Percentiles rank a stretch among this genome's conserved stretches.
These are phyloP conservation scores for Reutealis trisperma DNA, from an alignment of 345 rosid genomes.

Conservation along the genomic window DNA sequence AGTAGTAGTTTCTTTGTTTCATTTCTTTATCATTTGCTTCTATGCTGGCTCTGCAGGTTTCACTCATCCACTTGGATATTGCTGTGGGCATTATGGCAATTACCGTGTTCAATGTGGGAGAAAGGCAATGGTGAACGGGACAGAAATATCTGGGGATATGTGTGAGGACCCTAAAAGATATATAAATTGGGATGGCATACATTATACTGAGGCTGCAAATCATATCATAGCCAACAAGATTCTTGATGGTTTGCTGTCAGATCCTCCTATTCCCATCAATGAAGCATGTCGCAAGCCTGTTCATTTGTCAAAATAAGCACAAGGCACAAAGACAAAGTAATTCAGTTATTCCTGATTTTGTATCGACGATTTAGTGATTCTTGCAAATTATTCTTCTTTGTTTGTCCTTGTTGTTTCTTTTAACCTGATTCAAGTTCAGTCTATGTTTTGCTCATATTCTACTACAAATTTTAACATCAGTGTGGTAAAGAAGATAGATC, in stretches of 20 bases:
- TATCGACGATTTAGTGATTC: too few species aligned
- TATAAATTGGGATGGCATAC: conserved; percentile 27
- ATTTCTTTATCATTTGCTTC: not conserved
- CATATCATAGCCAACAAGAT: conserved; percentile 3
- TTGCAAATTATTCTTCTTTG: too few species aligned
- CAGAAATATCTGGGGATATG: conserved; percentile 13
- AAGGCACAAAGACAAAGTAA: too few species aligned
- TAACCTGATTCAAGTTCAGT: not conserved
- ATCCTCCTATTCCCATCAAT: conserved; percentile 16
- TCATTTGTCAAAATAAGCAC: not conserved
- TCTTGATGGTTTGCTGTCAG: conserved; percentile 24
- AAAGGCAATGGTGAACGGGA: conserved; percentile 19
- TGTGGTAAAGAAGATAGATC: too few species aligned
- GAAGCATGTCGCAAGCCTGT: conserved; percentile 7
- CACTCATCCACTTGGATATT: conserved; percentile 19
- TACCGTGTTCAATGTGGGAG: conserved; percentile 14
- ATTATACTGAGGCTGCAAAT: conserved; percentile 29
- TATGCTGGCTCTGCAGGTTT: conserved; percentile 27
- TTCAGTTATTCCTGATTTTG: not conserved
- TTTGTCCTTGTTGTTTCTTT: too few species aligned
- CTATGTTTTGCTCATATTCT: too few species aligned
- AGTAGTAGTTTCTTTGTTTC: not conserved
- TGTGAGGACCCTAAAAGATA: conserved; percentile 18
- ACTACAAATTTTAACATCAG: too few species aligned
- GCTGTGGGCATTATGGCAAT: conserved; percentile 19